Conservation (phyloP, 2,329 filamentous ascomycete species). For the Neofusicoccum cordaticola region DNA sequence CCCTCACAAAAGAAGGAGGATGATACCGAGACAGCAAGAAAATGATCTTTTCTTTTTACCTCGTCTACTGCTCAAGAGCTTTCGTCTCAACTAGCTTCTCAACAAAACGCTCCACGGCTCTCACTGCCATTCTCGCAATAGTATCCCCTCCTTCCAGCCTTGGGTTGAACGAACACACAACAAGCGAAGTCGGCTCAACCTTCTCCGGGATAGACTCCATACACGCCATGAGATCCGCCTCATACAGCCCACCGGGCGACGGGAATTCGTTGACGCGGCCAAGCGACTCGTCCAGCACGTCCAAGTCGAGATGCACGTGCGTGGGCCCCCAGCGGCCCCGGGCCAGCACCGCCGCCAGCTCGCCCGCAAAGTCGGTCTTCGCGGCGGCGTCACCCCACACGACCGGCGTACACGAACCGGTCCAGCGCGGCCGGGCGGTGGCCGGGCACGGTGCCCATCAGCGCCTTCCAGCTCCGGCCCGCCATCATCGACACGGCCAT, state of each 20-base stretch:
- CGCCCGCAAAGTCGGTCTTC: constrained; percentile 13
- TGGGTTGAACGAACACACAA: constrained; percentile 22
- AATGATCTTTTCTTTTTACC: too few species aligned
- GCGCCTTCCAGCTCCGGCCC: constrained; percentile 31
- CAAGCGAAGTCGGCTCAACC: constrained; percentile 16
- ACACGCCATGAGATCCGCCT: constrained; percentile 20
- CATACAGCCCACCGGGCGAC: constrained; percentile 32
- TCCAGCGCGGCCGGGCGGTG: constrained; percentile 19
- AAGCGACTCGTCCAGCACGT: constrained; percentile 33
- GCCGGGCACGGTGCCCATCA: constrained; percentile 34
- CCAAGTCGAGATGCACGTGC: constrained; percentile 39
- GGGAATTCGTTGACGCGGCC: constrained; percentile 39
- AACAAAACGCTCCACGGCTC: constrained; percentile 14
- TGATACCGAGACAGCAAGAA: too few species aligned
- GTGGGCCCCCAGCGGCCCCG: constrained; percentile 16
- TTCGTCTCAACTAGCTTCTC: background rate
- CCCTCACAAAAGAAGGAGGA: too few species aligned
- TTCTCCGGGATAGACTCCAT: constrained; percentile 20
- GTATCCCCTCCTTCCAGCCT: constrained; percentile 21
- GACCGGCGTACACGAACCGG: constrained; percentile 24
- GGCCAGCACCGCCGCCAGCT: constrained; percentile 9
- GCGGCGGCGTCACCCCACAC: constrained; percentile 19
- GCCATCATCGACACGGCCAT: constrained; percentile 39
- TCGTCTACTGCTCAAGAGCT: background rate
- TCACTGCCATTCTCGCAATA: constrained; percentile 19